phyloP scores from a whole-genome alignment of 805 yeast species.

The Candida silvicultrix region DNA sequence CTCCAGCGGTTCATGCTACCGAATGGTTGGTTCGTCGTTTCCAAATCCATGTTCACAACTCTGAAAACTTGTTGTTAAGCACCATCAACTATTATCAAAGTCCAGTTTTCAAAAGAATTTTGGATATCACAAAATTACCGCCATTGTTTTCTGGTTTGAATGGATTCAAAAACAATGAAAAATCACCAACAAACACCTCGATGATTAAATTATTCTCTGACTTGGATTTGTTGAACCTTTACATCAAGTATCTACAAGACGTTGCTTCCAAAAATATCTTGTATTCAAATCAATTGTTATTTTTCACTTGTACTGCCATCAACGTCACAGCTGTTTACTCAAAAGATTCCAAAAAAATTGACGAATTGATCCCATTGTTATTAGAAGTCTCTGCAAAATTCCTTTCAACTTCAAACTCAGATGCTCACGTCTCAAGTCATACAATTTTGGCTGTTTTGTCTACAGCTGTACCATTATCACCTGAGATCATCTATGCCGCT shows the following conservation, averaged over 20 bases:
- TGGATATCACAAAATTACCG: conserved; percentile 76
- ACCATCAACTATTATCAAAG: conserved; percentile 75
- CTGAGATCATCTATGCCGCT: conserved; percentile 52
- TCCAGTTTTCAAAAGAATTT: conserved; percentile 67
- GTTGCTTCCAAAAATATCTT: conserved; percentile 46
- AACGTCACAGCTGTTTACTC: conserved; percentile 56
- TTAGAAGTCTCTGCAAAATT: conserved; percentile 55
- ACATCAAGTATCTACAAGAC: conserved; percentile 44
- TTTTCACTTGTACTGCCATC: conserved; percentile 69
- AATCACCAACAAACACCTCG: conserved; percentile 59
- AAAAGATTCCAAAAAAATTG: conserved; percentile 34
- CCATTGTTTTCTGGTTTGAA: conserved; percentile 66
- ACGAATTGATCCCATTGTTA: conserved; percentile 46
- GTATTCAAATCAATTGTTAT: conserved; percentile 67
- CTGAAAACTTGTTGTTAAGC: conserved; percentile 66
- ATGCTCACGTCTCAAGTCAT: conserved; percentile 77
- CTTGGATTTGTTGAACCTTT: conserved; percentile 57
- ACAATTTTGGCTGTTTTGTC: conserved; percentile 74
- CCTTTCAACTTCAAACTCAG: conserved; percentile 40
- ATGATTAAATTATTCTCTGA: conserved; percentile 73
- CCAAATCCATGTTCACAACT: conserved; percentile 73
- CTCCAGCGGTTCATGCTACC: conserved; percentile 72
- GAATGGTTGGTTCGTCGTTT: conserved; percentile 96
- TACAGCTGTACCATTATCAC: conserved; percentile 61
- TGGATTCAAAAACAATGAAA: conserved; percentile 58